Percentiles rank a stretch among this genome's conserved stretches.
Conservation (phyloP, 2,329 filamentous ascomycete species). For the Trichophyton schoenleinii region DNA sequence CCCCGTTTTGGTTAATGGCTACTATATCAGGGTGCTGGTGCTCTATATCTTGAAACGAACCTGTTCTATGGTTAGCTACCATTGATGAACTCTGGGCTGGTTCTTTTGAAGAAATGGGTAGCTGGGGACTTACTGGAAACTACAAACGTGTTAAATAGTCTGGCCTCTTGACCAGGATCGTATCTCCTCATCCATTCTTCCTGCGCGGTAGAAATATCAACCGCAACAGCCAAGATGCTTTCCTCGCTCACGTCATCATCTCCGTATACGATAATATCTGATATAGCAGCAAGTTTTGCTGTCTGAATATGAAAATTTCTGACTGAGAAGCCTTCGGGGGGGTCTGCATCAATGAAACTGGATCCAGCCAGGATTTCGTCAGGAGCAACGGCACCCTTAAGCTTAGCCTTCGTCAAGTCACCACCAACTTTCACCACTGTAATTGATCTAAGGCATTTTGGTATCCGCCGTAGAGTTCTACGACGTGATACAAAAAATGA, state of each 20-base stretch:
- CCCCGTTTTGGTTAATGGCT: constrained; percentile 58
- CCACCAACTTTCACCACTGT: constrained; percentile 83
- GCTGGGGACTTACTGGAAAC: constrained; percentile 39
- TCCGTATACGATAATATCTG: constrained; percentile 87
- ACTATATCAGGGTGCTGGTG: constrained; percentile 56
- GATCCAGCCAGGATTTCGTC: constrained; percentile 59
- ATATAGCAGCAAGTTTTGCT: constrained; percentile 73
- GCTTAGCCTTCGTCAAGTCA: constrained; percentile 56
- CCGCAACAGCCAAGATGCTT: constrained; percentile 53
- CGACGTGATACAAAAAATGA: constrained; percentile 76
- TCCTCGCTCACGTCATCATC: constrained; percentile 51
- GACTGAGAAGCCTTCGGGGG: constrained; percentile 81
- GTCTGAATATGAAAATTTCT: constrained; percentile 95
- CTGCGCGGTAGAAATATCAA: constrained; percentile 61
- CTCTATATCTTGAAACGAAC: constrained; percentile 60
- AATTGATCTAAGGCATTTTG: constrained; percentile 65
- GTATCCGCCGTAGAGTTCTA: constrained; percentile 56
- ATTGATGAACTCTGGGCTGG: background rate
- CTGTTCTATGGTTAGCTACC: constrained; percentile 27
- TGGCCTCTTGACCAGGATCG: constrained; percentile 42
- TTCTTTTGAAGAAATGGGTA: background rate
- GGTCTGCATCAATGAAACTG: constrained; percentile 72
- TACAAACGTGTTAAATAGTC: constrained; percentile 76
- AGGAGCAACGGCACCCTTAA: constrained; percentile 78
- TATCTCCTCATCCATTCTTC: constrained; percentile 57